Evolutionary conservation across 306 rosid genomes (phyloP).

Genomic region (Comarum palustre): DNA sequence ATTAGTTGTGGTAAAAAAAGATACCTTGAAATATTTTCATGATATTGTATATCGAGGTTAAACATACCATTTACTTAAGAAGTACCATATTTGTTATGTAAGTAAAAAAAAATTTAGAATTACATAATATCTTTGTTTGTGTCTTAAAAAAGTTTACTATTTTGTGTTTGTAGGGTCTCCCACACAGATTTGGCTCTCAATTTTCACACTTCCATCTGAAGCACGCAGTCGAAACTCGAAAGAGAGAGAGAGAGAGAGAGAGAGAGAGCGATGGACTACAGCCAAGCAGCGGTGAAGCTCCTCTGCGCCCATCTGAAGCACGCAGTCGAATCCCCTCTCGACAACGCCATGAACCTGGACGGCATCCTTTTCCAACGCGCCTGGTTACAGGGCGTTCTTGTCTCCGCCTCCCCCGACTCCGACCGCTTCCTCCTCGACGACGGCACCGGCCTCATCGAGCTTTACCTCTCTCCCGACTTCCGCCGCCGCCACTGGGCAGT

Average conservation of each 20-base stretch:
- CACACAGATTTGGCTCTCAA: neutral
- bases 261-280: conserved; percentile 57
- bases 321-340: conserved; percentile 42
- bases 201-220: neutral
- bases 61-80: no score
- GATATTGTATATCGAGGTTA: no score
- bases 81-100: no score
- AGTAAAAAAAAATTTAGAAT: no score
- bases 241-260: neutral
- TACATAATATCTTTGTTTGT: no score
- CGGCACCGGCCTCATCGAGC: conserved; percentile 61
- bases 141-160: no score
- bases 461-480: conserved; percentile 52
- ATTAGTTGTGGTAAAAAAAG: no score
- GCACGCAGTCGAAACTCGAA: no score
- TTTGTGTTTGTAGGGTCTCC: no score
- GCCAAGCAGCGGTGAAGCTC: conserved; percentile 66
- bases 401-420: conserved; percentile 31
- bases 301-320: conserved; percentile 52
- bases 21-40: no score
- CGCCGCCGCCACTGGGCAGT: conserved; percentile 49
- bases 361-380: conserved; percentile 82
- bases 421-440: conserved; percentile 59
- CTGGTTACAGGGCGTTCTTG: conserved; percentile 79
- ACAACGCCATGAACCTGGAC: conserved; percentile 44